These are phyloP conservation scores for Eragrostis curvula DNA, from an alignment of 176 grass and related monocot genomes.

Conservation along the genomic window DNA sequence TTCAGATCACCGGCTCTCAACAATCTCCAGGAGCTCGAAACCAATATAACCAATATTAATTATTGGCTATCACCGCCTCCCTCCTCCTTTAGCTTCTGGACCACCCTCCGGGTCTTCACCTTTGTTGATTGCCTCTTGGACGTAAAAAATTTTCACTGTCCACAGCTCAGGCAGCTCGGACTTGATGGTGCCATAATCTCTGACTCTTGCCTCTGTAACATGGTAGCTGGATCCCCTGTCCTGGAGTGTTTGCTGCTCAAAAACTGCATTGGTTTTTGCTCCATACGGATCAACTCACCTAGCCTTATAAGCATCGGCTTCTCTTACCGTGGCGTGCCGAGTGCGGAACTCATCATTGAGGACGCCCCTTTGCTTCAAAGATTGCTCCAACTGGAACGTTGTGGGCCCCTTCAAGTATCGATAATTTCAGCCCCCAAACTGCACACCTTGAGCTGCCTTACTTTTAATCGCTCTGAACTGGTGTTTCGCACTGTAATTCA, in stretches of 20 bases:
- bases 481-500: neutral
- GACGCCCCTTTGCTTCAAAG: neutral
- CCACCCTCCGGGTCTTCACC: neutral
- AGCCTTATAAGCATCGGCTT: neutral
- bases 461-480: neutral
- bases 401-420: too few species aligned
- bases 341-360: neutral
- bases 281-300: neutral
- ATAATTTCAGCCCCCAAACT: neutral
- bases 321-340: too few species aligned
- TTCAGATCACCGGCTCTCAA: neutral
- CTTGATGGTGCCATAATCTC: neutral
- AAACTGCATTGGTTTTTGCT: neutral
- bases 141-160: neutral
- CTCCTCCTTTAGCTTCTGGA: conserved; percentile 33
- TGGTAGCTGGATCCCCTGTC: neutral
- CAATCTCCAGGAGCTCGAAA: neutral
- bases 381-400: neutral
- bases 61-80: neutral
- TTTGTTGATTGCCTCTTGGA: neutral
- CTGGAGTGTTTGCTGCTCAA: neutral
- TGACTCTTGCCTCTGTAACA: neutral
- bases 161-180: neutral
- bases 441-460: neutral
- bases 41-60: too few species aligned